Conservation (phyloP, 768 basidiomycete genomes). For the Xerocomus spinulosus region DNA sequence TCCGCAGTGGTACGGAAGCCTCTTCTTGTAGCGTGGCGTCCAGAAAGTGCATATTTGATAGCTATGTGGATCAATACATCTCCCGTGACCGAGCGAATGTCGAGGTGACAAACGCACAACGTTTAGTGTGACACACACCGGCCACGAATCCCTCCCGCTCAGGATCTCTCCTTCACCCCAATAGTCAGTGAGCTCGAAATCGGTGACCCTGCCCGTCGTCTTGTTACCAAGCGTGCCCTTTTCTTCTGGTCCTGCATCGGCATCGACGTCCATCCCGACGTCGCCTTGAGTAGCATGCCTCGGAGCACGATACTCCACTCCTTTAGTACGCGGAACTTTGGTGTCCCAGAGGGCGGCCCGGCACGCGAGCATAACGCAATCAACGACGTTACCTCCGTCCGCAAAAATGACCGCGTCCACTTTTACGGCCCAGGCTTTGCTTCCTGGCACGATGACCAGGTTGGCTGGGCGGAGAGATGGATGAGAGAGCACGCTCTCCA, state of each 20-base stretch:
- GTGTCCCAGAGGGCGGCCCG: conserved; percentile 80
- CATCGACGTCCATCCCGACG: conserved; percentile 53
- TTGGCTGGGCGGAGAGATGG: conserved; percentile 62
- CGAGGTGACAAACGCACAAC: conserved; percentile 57
- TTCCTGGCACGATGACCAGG: conserved; percentile 51
- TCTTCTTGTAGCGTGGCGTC: conserved; percentile 76
- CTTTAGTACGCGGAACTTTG: conserved; percentile 68
- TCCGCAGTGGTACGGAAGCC: conserved; percentile 53
- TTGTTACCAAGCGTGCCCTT: conserved; percentile 58
- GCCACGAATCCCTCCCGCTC: conserved; percentile 62
- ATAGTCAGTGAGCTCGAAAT: conserved; percentile 84
- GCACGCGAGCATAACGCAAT: conserved; percentile 75
- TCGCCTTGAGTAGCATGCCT: conserved; percentile 33
- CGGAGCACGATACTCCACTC: conserved; percentile 60
- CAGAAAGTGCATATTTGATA: conserved; percentile 58
- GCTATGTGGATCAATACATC: conserved; percentile 32
- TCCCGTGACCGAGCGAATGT: background rate
- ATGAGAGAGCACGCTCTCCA: conserved; percentile 65
- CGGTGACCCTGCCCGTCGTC: conserved; percentile 46
- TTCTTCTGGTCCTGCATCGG: conserved; percentile 18
- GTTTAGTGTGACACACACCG: conserved; percentile 74
- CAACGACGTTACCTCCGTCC: conserved; percentile 71
- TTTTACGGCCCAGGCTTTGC: conserved; percentile 72
- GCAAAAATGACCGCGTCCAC: conserved; percentile 72
- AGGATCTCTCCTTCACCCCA: conserved; percentile 81